Percentiles rank a stretch among this genome's conserved stretches.
phyloP scores from a whole-genome alignment of 371 early-diverging fungal species.

The Mortierella sp. region DNA sequence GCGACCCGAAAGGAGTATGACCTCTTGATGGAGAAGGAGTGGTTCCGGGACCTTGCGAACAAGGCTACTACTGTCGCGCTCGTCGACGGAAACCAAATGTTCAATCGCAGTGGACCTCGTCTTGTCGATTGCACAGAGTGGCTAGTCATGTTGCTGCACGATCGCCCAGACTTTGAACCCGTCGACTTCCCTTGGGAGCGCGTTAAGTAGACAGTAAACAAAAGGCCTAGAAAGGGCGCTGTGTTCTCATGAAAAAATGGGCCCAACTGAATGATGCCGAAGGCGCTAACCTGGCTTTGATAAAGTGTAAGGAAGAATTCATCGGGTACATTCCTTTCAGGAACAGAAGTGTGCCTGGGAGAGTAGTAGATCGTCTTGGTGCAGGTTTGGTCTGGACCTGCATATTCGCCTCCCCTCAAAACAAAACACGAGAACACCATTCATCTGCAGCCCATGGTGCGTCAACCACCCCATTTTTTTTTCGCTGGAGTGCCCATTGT shows the following conservation, averaged over 20 bases:
- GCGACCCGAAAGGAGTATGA: conserved; percentile 59
- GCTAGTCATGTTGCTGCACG: conserved; percentile 86
- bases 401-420: not conserved
- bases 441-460: not conserved
- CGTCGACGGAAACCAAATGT: conserved; percentile 70
- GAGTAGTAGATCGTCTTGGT: no score
- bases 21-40: conserved; percentile 46
- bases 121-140: conserved; percentile 68
- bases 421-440: not conserved
- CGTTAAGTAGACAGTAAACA: conserved; percentile 29
- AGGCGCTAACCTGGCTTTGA: not conserved
- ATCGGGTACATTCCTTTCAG: not conserved
- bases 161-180: conserved; percentile 57
- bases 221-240: not conserved
- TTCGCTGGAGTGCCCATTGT: not conserved
- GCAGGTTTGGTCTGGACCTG: not conserved
- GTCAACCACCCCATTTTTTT: not conserved
- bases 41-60: conserved; percentile 52
- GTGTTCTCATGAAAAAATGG: not conserved
- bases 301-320: not conserved
- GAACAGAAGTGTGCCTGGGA: not conserved
- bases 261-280: not conserved
- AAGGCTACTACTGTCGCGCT: conserved; percentile 53
- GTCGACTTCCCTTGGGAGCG: conserved; percentile 55
- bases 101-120: conserved; percentile 73